Evolutionary conservation across 768 basidiomycete genomes (phyloP), one percentile per base, ranked within the genome.

Genomic region (Punctularia strigosozonata): DNA sequence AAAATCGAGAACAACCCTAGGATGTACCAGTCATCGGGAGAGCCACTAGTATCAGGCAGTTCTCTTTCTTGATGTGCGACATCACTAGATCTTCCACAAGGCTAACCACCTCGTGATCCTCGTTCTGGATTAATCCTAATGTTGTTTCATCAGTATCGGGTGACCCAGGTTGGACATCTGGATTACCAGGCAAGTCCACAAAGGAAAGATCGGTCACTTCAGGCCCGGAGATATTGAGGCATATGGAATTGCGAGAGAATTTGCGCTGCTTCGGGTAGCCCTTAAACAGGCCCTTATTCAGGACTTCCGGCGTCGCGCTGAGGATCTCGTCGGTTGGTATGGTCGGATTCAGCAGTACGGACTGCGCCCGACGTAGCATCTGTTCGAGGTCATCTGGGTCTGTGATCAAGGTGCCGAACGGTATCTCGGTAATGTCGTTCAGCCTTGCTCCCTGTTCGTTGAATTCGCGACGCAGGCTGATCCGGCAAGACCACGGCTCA

Each of bases 321-420:
- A 20, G 17, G 40, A 65, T 65, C 14, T 34, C 4, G 14, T 38
- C 42, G 31, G 55, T 42, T 5, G 54, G 38, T 6, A 63, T 33
- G n/a, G 59, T 53, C 0, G 71, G 70, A 38, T 66, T 64, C 6
- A 80, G 58, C 18, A 77, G 61, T 0, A 77, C 77, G 0, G 67
- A 63, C 47, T 80, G 78, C 0, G 79, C 77, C 3, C 77, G 62
- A 20, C 75, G 66, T 10, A 80, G 59, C 55, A 62, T 63, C 3
- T 66, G 46, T 40, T 79, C 78, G 5, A 82, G 68, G 0, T 57
- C 46, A 1, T 30, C 23, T 32, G 62, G 69, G 33, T 73, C 48
- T 4, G 55, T 56, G 23, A 77, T 52, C 2, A 46, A 20, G 0
- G 50, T 45, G 0, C 74, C 73, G 47, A 80, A 81, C 1, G 48